These are phyloP conservation scores for Lipomyces sp. DNA, from an alignment of 805 yeast genomes.

Conservation along the genomic window DNA sequence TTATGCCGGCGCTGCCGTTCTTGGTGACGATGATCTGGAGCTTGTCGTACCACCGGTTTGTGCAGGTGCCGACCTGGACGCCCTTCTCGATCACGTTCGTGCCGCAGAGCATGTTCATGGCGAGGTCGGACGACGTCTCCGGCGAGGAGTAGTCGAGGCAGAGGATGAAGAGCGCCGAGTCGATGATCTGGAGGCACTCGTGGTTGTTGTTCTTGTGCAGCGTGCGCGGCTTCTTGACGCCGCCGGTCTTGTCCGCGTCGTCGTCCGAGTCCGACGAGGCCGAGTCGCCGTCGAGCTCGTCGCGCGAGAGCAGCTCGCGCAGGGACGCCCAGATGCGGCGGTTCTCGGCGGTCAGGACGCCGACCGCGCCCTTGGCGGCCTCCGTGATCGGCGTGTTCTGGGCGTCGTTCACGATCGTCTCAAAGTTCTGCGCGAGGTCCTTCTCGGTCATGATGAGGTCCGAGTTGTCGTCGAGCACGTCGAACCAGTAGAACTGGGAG, in stretches of 20 bases:
- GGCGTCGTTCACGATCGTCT: conserved; percentile 74
- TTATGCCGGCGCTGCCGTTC: conserved; percentile 89
- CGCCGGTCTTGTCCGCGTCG: not conserved
- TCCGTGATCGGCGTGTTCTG: conserved; percentile 49
- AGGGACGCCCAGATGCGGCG: conserved; percentile 82
- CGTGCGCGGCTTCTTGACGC: not conserved
- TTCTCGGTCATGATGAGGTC: conserved; percentile 70
- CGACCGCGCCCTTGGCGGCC: conserved; percentile 74
- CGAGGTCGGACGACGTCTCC: conserved; percentile 53
- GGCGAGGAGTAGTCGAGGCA: conserved; percentile 78
- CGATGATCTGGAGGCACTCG: conserved; percentile 72
- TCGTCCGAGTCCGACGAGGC: conserved; percentile 19
- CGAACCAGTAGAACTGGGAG: conserved; percentile 94
- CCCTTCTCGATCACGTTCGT: conserved; percentile 74
- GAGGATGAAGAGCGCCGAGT: conserved; percentile 75
- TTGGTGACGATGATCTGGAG: conserved; percentile 80
- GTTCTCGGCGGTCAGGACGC: conserved; percentile 86
- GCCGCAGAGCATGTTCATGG: conserved; percentile 87
- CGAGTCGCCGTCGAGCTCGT: conserved; percentile 38
- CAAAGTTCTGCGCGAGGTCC: conserved; percentile 70
- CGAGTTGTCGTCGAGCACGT: conserved; percentile 71
- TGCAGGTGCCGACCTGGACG: conserved; percentile 88
- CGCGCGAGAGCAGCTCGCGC: conserved; percentile 49
- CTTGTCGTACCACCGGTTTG: conserved; percentile 94
- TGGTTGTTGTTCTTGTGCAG: conserved; percentile 46